Evolutionary conservation across 2,329 filamentous ascomycete genomes (phyloP), one percentile per base, ranked within the genome.

Genomic region (Penicillium hordei): DNA sequence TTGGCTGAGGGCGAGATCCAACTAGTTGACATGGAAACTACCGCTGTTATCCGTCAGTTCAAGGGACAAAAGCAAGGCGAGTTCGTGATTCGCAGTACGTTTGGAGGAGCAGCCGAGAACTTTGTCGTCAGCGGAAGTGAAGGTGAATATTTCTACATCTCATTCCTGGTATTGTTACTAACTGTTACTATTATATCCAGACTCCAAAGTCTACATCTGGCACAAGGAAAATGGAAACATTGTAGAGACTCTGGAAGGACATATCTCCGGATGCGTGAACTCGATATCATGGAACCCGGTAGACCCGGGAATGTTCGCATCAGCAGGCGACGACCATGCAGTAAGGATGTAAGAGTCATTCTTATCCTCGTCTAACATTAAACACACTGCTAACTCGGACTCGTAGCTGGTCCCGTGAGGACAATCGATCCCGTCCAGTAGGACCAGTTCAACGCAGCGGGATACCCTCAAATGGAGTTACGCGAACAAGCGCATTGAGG

Each of bases 111-210:
- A 1, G 88, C 90, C 58, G 92, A 97, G 76, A 93, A 89, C 71
- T 97, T 97, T 73, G 89, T 97, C 10, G 82, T 95, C 29, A 93
- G 90, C 68, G 94, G 94, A 12, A 96, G 92, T 68, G 92, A 97
- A 83, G 89, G 91, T 92, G 78, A 68, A 80, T 52, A 12, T 25
- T 45, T 21, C 46, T 7, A 3, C 3, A 3, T 39, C 10, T 1
- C 3, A 45, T 29, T 31, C 12, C 19, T 15, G 9, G 6, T 9
- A 29, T 48, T 43, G 10, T 58, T 62, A 55, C 68, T 72, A 61
- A 72, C 62, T 52, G 34, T 56, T 13, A 13, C 71, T 60, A 72
- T 61, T 52, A 36, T 56, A 15, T 12, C 25, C 65, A 87, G 86
- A 89, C 73, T 84, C 84, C 2, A 82, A 83, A 55, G 83, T 97